Conservation (phyloP, 805 yeast species). For the Candida multigemmis region DNA sequence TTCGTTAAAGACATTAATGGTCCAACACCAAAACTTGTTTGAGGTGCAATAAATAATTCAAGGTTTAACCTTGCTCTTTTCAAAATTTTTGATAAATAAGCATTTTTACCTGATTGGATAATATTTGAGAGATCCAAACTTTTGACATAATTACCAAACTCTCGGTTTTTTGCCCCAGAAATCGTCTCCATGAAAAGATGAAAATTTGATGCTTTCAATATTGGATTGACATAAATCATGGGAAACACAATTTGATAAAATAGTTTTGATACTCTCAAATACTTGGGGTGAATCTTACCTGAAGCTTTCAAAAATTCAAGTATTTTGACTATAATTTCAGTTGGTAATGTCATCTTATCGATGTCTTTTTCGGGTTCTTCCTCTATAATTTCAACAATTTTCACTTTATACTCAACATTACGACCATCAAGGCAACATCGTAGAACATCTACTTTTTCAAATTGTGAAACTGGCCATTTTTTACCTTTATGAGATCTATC, state of each 20-base stretch:
- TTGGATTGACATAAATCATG: conserved; percentile 55
- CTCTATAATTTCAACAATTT: conserved; percentile 6
- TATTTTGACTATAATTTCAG: conserved; percentile 23
- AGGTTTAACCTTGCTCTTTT: conserved; percentile 65
- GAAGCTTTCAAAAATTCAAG: conserved; percentile 17
- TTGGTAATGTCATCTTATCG: conserved; percentile 25
- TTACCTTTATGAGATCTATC: conserved; percentile 11
- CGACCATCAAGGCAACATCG: conserved; percentile 20
- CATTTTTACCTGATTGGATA: conserved; percentile 86
- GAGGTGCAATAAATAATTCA: conserved; percentile 78
- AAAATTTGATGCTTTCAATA: conserved; percentile 59
- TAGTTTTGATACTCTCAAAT: conserved; percentile 49
- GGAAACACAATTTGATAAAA: conserved; percentile 60
- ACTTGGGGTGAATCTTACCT: conserved; percentile 34
- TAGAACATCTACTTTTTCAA: conserved; percentile 42
- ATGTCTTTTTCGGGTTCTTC: conserved; percentile 6
- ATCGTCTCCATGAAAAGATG: conserved; percentile 63
- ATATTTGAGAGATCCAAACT: conserved; percentile 68
- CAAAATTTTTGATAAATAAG: conserved; percentile 74
- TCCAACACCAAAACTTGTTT: conserved; percentile 86
- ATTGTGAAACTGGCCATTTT: conserved; percentile 42
- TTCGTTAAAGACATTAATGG: conserved; percentile 75
- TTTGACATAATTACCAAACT: conserved; percentile 50
- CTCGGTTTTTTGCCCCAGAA: conserved; percentile 32
- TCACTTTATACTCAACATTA: conserved; percentile 12